Conservation (phyloP, 768 basidiomycete genomes). For the Suillus subalutaceus region DNA sequence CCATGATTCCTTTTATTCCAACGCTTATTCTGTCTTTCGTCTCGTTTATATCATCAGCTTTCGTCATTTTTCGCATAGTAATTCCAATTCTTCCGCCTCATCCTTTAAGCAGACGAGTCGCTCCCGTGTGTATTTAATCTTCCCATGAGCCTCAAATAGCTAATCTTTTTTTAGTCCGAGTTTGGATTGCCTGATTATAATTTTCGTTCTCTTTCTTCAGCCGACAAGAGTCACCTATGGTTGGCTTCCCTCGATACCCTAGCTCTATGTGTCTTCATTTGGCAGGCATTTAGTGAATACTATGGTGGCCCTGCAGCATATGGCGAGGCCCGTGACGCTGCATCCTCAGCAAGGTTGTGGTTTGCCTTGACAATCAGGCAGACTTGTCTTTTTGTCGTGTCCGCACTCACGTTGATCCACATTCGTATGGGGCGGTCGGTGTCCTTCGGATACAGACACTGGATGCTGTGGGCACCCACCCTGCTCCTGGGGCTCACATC, state of each 20-base stretch:
- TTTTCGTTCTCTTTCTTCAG: conserved; percentile 63
- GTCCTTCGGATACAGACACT: conserved; percentile 69
- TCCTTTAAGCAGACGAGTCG: conserved; percentile 72
- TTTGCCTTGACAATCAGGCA: conserved; percentile 67
- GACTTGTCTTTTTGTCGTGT: conserved; percentile 66
- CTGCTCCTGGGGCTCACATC: conserved; percentile 56
- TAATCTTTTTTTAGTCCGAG: conserved; percentile 54
- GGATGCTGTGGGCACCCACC: conserved; percentile 74
- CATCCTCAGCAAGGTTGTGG: conserved; percentile 67
- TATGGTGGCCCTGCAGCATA: conserved; percentile 47
- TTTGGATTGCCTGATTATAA: conserved; percentile 66
- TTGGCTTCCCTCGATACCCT: conserved; percentile 67
- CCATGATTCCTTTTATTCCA: conserved; percentile 70
- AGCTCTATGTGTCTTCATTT: conserved; percentile 63
- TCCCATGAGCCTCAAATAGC: conserved; percentile 9
- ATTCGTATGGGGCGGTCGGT: conserved; percentile 72
- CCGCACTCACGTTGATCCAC: conserved; percentile 63
- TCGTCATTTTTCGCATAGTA: conserved; percentile 75
- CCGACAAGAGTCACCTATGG: conserved; percentile 77
- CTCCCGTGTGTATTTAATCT: conserved; percentile 54
- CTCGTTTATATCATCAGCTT: conserved; percentile 74
- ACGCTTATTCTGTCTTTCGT: conserved; percentile 68
- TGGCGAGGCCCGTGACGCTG: conserved; percentile 49
- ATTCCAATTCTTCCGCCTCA: conserved; percentile 76
- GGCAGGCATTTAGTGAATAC: conserved; percentile 63